phyloP scores from a whole-genome alignment of 495 filamentous ascomycete species.

The Geoglossum glabrum region DNA sequence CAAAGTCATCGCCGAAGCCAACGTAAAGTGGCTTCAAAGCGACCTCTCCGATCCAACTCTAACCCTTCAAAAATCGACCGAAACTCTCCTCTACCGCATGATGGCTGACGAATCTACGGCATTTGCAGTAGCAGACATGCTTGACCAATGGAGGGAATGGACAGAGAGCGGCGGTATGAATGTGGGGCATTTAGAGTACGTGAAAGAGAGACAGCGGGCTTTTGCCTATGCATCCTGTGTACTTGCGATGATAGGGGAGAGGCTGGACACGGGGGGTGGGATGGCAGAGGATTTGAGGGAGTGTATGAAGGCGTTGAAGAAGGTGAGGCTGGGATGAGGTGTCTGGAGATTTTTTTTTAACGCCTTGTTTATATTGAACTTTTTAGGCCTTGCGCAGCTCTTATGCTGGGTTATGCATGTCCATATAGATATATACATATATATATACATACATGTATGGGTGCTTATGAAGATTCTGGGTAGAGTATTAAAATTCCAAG shows the following conservation, averaged over 20 bases:
- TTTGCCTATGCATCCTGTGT: neutral
- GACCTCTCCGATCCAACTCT: neutral
- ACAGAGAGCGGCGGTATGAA: constrained; percentile 3
- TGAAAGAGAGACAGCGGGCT: neutral
- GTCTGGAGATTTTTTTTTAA: neutral
- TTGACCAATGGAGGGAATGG: neutral
- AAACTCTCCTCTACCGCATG: neutral
- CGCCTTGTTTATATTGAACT: too few relatives aligned
- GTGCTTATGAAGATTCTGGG: too few relatives aligned
- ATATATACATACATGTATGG: too few relatives aligned
- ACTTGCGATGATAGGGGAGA: neutral
- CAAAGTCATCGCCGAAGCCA: neutral
- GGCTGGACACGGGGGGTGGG: neutral
- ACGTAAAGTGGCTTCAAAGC: neutral
- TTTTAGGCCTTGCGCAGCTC: too few relatives aligned
- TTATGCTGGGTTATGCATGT: too few relatives aligned
- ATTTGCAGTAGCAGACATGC: neutral
- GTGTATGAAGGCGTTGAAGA: constrained; percentile 34
- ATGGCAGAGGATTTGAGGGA: constrained; percentile 38
- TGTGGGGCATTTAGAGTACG: neutral
- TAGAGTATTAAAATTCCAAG: too few relatives aligned
- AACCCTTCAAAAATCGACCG: neutral
- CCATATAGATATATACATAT: too few relatives aligned
- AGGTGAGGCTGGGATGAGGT: constrained; percentile 14
- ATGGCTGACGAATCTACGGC: neutral